Conservation (phyloP, 805 yeast species). For the Blastobotrys americana region DNA sequence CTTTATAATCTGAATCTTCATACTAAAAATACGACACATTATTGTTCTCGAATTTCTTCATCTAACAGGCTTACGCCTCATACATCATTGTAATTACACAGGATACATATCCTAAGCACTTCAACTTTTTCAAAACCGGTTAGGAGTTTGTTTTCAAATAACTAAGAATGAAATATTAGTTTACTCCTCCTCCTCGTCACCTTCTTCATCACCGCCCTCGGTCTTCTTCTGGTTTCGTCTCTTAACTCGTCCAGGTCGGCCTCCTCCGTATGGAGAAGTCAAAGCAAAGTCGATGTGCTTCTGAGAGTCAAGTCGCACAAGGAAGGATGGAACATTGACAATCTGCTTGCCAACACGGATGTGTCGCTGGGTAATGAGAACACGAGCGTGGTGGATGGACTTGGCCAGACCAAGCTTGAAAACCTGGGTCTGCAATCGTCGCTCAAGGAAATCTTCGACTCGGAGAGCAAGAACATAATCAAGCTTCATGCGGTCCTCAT, state of each 20-base stretch:
- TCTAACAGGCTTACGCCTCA: not conserved
- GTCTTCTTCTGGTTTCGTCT: slow-evolving; percentile 74
- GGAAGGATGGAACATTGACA: slow-evolving; percentile 97
- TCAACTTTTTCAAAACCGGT: no score
- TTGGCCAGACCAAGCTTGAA: slow-evolving; percentile 99
- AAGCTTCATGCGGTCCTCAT: slow-evolving; percentile 99
- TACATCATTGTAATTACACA: not conserved
- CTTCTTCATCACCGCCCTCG: slow-evolving; percentile 63
- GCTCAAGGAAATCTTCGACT: slow-evolving; percentile 98
- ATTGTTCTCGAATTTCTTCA: not conserved
- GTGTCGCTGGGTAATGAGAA: slow-evolving; percentile 97
- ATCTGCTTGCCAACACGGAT: slow-evolving; percentile 99
- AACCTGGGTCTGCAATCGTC: slow-evolving; percentile 99
- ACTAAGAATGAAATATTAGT: no score
- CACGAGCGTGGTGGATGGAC: slow-evolving; percentile 99
- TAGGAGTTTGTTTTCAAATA: no score
- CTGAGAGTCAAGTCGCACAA: slow-evolving; percentile 99
- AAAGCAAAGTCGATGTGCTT: slow-evolving; percentile 99
- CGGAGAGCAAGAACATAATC: slow-evolving; percentile 99
- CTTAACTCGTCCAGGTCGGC: slow-evolving; percentile 99
- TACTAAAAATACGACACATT: no score
- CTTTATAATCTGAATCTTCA: no score
- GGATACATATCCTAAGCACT: slow-evolving; percentile 4
- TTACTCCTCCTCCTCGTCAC: slow-evolving; percentile 54
- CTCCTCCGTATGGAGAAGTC: slow-evolving; percentile 99